These are phyloP conservation scores for Xylaria sp. DNA, from an alignment of 2,329 filamentous ascomycete genomes.

Conservation along the genomic window DNA sequence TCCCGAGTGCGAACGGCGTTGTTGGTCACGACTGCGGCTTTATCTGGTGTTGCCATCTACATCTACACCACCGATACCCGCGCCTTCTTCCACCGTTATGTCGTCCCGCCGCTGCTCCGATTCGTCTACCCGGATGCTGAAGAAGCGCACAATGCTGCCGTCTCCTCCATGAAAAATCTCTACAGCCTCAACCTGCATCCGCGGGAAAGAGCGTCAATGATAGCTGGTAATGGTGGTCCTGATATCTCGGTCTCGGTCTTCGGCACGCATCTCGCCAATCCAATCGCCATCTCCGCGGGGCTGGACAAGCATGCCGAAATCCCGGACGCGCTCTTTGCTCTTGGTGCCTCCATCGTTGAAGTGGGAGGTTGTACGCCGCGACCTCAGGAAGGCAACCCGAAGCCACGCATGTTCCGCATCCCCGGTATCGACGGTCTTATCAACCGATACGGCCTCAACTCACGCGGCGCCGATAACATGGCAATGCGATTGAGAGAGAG, in stretches of 20 bases:
- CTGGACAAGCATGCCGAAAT: slow-evolving; percentile 95
- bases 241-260: slow-evolving; percentile 70
- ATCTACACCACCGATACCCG: slow-evolving; percentile 80
- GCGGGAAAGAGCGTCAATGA: slow-evolving; percentile 72
- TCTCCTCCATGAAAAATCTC: slow-evolving; percentile 75
- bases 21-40: slow-evolving; percentile 56
- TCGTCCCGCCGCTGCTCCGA: slow-evolving; percentile 74
- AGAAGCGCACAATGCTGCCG: slow-evolving; percentile 88
- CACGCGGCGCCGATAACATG: slow-evolving; percentile 86
- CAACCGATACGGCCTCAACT: slow-evolving; percentile 96
- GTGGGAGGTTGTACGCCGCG: slow-evolving; percentile 89
- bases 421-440: slow-evolving; percentile 87
- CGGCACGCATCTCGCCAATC: slow-evolving; percentile 80
- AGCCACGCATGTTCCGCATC: slow-evolving; percentile 87
- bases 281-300: slow-evolving; percentile 93
- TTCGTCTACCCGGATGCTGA: slow-evolving; percentile 79
- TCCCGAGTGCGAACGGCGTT: slow-evolving; percentile 47
- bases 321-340: slow-evolving; percentile 82
- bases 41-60: slow-evolving; percentile 63
- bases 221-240: slow-evolving; percentile 47
- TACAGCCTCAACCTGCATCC: slow-evolving; percentile 82
- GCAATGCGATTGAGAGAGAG: slow-evolving; percentile 81
- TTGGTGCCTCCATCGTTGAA: slow-evolving; percentile 89
- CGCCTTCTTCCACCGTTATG: slow-evolving; percentile 74
- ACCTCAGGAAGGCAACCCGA: slow-evolving; percentile 89